Conservation (phyloP, 805 yeast genomes). For the Lipomyces sp. region DNA sequence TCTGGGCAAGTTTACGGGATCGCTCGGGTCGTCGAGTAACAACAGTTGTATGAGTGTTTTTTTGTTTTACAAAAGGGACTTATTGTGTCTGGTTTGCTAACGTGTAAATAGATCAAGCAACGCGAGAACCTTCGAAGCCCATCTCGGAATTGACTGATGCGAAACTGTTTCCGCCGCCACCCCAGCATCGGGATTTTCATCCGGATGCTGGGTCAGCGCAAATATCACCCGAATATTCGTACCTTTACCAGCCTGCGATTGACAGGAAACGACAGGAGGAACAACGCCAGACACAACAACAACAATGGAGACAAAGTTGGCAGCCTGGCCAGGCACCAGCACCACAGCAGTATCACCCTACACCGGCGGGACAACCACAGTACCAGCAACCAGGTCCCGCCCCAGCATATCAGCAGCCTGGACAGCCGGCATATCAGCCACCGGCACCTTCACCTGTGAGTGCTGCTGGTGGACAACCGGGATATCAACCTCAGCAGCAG, state of each 20-base stretch:
- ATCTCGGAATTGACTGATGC: slow-evolving; percentile 46
- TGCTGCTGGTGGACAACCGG: slow-evolving; percentile 23
- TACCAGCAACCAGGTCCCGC: slow-evolving; percentile 18
- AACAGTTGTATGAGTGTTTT: background rate
- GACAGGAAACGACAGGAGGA: slow-evolving; percentile 33
- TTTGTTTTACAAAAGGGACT: background rate
- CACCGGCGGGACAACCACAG: slow-evolving; percentile 17
- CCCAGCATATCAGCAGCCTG: slow-evolving; percentile 16
- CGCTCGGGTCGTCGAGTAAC: background rate
- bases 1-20: background rate
- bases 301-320: slow-evolving; percentile 21
- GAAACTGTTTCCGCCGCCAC: slow-evolving; percentile 53
- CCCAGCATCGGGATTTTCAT: slow-evolving; percentile 49
- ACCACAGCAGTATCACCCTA: slow-evolving; percentile 22
- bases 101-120: background rate
- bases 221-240: slow-evolving; percentile 29
- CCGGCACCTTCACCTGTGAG: slow-evolving; percentile 23
- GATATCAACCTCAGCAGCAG: slow-evolving; percentile 25
- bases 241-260: slow-evolving; percentile 34
- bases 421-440: slow-evolving; percentile 16
- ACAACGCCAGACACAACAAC: slow-evolving; percentile 27
- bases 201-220: slow-evolving; percentile 39
- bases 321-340: slow-evolving; percentile 27
- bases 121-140: slow-evolving; percentile 38
- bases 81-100: background rate